These are phyloP conservation scores for Daldinia caldariorum DNA, from an alignment of 495 filamentous ascomycete genomes.

Conservation along the genomic window DNA sequence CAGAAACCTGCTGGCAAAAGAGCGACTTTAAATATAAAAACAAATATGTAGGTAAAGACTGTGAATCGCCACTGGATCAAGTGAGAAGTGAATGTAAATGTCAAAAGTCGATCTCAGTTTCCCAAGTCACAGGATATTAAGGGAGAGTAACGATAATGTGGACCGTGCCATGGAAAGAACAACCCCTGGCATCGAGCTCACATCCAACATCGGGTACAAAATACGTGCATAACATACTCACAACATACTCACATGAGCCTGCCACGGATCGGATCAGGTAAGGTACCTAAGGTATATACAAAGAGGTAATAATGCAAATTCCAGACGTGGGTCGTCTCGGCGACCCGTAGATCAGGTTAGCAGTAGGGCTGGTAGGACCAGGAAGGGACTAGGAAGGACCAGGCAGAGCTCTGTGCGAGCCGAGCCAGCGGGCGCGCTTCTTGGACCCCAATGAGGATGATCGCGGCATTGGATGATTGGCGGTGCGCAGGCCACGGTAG, in stretches of 20 bases:
- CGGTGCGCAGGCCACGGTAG: conserved; percentile 28
- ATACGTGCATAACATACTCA: conserved; percentile 3
- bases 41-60: conserved; percentile 27
- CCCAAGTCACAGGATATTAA: conserved; percentile 31
- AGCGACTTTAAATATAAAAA: conserved; percentile 24
- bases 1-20: conserved; percentile 34
- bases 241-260: conserved; percentile 36
- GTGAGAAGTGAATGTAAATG: conserved; percentile 17
- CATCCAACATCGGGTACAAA: conserved; percentile 2
- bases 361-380: conserved; percentile 40
- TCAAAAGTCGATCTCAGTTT: conserved; percentile 24
- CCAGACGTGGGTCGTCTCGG: conserved; percentile 44
- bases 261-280: conserved; percentile 25
- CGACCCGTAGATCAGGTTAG: conserved; percentile 24
- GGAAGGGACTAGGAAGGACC: no score
- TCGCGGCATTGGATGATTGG: conserved; percentile 48
- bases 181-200: conserved; percentile 13
- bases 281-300: no score
- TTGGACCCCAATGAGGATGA: conserved; percentile 21
- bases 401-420: conserved; percentile 25
- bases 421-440: conserved; percentile 35
- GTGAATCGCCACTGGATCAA: conserved; percentile 27
- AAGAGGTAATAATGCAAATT: conserved; percentile 30
- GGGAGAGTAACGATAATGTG: conserved; percentile 36
- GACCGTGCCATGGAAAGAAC: conserved; percentile 20